A percentile compares a stretch with the other conserved stretches of the same genome.
These are phyloP conservation scores for Geotrichum ghanense DNA, from an alignment of 805 yeast genomes.

Conservation along the genomic window DNA sequence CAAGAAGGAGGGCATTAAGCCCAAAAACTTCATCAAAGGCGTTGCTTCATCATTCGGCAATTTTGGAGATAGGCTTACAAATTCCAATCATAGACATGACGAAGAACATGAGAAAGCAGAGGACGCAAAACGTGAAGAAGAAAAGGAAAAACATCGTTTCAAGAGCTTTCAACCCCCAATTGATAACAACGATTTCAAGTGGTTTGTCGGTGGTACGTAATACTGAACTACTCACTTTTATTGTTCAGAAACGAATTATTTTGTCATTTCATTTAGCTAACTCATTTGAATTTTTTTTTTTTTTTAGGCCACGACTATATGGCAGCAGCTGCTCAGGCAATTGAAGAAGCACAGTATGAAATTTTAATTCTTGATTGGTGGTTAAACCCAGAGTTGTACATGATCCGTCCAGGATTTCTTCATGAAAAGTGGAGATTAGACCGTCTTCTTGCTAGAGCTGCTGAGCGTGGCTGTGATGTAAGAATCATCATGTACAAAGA, in stretches of 20 bases:
- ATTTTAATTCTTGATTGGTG: constrained; percentile 9
- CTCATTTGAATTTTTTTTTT: not conserved
- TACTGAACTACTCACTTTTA: too few relatives aligned
- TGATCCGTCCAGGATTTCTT: constrained; percentile 6
- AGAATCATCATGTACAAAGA: constrained; percentile 8
- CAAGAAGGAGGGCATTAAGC: not conserved
- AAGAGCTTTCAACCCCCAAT: not conserved
- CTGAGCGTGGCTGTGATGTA: constrained; percentile 7
- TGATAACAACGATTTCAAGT: constrained; percentile 1
- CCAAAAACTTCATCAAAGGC: constrained; percentile 1
- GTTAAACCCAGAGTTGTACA: constrained; percentile 8
- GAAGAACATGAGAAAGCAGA: constrained; percentile 1
- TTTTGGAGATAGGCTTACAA: constrained; percentile 1
- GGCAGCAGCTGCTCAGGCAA: constrained; percentile 14
- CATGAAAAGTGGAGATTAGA: constrained; percentile 9
- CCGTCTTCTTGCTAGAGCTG: constrained; percentile 5
- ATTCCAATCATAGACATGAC: constrained; percentile 1
- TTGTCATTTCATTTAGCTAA: too few relatives aligned
- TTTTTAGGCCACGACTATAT: constrained; percentile 12
- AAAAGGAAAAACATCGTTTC: constrained; percentile 2
- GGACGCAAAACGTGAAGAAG: not conserved
- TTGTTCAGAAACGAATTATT: too few relatives aligned
- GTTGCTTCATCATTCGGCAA: not conserved
- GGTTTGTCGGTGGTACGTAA: constrained; percentile 3
- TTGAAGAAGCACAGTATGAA: constrained; percentile 6